phyloP scores from a whole-genome alignment of 257 asterid species.

The Lantana camara region DNA sequence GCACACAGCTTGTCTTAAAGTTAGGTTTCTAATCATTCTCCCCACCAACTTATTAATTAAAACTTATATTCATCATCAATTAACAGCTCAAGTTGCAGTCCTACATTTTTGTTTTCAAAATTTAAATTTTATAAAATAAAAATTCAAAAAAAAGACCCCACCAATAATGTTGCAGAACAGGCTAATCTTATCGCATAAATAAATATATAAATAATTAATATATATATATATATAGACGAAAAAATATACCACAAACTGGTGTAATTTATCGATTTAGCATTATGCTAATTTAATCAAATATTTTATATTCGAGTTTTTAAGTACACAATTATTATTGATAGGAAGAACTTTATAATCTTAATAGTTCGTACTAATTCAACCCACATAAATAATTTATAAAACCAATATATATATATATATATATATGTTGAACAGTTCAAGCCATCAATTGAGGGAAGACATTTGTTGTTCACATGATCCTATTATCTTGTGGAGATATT shows the following conservation, averaged over 20 bases:
- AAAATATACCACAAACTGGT: too few species aligned
- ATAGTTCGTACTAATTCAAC: too few species aligned
- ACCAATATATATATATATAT: too few species aligned
- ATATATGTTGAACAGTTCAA: slow-evolving; percentile 30
- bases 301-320: too few species aligned
- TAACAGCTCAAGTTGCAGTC: slow-evolving; percentile 37
- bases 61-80: slow-evolving; percentile 42
- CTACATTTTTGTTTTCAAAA: too few species aligned
- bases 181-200: slow-evolving; percentile 2
- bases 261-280: too few species aligned
- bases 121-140: not conserved
- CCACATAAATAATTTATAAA: too few species aligned
- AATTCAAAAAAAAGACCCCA: slow-evolving; percentile 32
- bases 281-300: too few species aligned
- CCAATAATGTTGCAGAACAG: slow-evolving; percentile 34
- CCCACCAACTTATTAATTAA: slow-evolving; percentile 55
- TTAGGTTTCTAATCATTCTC: slow-evolving; percentile 50
- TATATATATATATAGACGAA: slow-evolving; percentile 19
- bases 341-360: too few species aligned
- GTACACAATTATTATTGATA: too few species aligned
- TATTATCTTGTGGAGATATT: slow-evolving; percentile 14
- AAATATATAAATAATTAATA: slow-evolving; percentile 11
- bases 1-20: slow-evolving; percentile 35
- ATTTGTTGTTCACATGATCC: slow-evolving; percentile 33
- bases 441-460: slow-evolving; percentile 42